These are phyloP conservation scores for Claviceps digitariae DNA, from an alignment of 2,329 filamentous ascomycete species.

Conservation along the genomic window DNA sequence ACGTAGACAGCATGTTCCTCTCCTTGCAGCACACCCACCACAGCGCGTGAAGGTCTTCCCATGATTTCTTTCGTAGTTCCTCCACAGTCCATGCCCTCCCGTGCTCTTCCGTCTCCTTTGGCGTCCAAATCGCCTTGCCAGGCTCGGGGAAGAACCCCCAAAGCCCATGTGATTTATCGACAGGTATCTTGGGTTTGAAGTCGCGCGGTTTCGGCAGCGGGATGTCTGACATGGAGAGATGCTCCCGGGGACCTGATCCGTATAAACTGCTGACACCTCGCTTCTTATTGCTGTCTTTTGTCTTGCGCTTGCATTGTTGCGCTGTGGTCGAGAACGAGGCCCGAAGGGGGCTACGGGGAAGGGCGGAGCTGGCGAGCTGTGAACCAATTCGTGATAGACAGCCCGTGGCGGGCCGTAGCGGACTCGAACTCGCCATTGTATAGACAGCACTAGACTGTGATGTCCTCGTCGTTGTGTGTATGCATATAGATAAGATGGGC, in stretches of 20 bases:
- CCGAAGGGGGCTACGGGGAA: conserved; percentile 7
- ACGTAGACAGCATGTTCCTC: conserved; percentile 77
- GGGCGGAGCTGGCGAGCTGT: conserved; percentile 4
- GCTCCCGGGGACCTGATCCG: conserved; percentile 59
- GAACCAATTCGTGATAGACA: conserved; percentile 9
- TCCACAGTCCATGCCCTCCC: conserved; percentile 74
- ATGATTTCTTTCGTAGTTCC: conserved; percentile 79
- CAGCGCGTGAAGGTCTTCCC: conserved; percentile 81
- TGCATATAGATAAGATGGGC: background rate
- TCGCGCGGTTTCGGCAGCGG: conserved; percentile 58
- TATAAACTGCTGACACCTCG: conserved; percentile 75
- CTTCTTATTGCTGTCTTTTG: conserved; percentile 61
- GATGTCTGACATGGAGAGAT: conserved; percentile 59
- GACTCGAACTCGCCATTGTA: conserved; percentile 18
- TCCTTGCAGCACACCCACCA: conserved; percentile 95
- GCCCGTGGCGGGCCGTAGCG: conserved; percentile 15
- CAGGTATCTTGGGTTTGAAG: conserved; percentile 41
- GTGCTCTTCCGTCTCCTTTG: conserved; percentile 56
- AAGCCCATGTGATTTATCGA: conserved; percentile 68
- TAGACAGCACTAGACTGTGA: background rate
- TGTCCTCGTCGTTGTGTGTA: background rate
- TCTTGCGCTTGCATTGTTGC: conserved; percentile 33
- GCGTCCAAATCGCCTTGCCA: conserved; percentile 54
- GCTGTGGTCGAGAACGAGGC: conserved; percentile 41
- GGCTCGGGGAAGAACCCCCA: conserved; percentile 80